Conservation (phyloP, 768 basidiomycete species). For the Leccinum disarticulatum region DNA sequence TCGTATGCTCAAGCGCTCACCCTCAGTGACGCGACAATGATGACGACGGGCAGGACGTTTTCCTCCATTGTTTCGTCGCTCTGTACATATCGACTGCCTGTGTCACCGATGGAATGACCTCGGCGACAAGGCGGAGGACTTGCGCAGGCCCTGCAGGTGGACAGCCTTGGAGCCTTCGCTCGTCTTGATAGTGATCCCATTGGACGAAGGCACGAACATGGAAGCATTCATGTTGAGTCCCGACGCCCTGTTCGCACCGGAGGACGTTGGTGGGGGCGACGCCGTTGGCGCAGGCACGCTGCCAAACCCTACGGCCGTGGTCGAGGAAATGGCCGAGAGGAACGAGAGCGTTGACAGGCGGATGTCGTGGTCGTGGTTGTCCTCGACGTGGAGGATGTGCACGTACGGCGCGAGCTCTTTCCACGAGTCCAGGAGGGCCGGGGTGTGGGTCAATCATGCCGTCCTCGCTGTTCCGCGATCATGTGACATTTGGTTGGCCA, state of each 20-base stretch:
- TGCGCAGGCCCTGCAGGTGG: constrained; percentile 17
- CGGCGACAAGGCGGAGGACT: constrained; percentile 21
- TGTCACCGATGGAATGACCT: too few relatives aligned
- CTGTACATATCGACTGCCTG: too few relatives aligned
- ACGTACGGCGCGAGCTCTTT: too few relatives aligned
- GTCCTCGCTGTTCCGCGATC: too few relatives aligned
- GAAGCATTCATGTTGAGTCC: constrained; percentile 27
- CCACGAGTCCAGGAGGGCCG: too few relatives aligned
- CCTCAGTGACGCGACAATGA: too few relatives aligned
- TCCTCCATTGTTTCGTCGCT: too few relatives aligned
- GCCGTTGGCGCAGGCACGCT: neutral
- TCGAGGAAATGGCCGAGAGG: constrained; percentile 7
- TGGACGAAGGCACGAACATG: constrained; percentile 23
- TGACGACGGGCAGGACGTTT: too few relatives aligned
- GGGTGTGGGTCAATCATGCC: too few relatives aligned
- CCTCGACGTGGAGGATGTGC: too few relatives aligned
- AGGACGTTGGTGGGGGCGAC: neutral
- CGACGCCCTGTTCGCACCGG: neutral
- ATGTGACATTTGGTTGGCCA: too few relatives aligned
- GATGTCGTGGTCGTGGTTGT: constrained; percentile 3
- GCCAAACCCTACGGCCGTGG: neutral
- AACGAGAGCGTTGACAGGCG: constrained; percentile 15
- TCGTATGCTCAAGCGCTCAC: too few relatives aligned
- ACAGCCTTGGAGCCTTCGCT: constrained; percentile 18
- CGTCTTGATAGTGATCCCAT: constrained; percentile 23